phyloP scores from a whole-genome alignment of 2,329 filamentous ascomycete genomes.

The Talaromyces sp. region DNA sequence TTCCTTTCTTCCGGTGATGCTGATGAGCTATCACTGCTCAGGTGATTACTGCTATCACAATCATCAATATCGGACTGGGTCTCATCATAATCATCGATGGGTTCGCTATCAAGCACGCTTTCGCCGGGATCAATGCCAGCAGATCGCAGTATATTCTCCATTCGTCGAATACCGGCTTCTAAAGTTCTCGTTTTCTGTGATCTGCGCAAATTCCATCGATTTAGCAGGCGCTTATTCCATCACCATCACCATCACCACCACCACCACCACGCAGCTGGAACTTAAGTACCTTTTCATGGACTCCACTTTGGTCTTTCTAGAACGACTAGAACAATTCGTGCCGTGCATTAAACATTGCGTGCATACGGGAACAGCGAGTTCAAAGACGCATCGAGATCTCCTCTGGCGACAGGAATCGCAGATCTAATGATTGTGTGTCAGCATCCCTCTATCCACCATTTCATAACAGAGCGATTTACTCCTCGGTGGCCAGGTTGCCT shows the following conservation, averaged over 20 bases:
- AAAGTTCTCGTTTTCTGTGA: conserved; percentile 2
- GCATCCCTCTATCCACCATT: background rate
- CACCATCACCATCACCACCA: no score
- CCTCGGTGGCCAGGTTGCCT: background rate
- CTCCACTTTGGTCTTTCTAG: conserved; percentile 10
- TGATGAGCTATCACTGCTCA: conserved; percentile 1
- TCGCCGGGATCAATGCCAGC: conserved; percentile 16
- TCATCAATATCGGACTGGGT: conserved; percentile 6
- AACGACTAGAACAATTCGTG: conserved; percentile 1
- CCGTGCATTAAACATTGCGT: conserved; percentile 9
- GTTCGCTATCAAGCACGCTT: background rate
- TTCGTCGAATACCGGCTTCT: conserved; percentile 8
- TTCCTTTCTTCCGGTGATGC: conserved; percentile 2
- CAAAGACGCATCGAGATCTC: conserved; percentile 10
- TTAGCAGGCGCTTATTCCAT: background rate
- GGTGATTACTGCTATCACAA: background rate
- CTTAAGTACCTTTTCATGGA: conserved; percentile 14
- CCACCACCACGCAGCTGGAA: background rate
- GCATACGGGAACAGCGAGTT: conserved; percentile 11
- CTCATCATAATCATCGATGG: conserved; percentile 2
- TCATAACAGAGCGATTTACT: background rate
- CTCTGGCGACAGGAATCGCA: conserved; percentile 17
- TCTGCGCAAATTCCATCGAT: background rate
- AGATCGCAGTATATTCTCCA: conserved; percentile 14
- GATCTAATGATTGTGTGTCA: background rate